Percentiles rank a stretch among this genome's conserved stretches.
These are phyloP conservation scores for Podospora pseudopauciseta DNA, from an alignment of 495 filamentous ascomycete genomes.

Conservation along the genomic window DNA sequence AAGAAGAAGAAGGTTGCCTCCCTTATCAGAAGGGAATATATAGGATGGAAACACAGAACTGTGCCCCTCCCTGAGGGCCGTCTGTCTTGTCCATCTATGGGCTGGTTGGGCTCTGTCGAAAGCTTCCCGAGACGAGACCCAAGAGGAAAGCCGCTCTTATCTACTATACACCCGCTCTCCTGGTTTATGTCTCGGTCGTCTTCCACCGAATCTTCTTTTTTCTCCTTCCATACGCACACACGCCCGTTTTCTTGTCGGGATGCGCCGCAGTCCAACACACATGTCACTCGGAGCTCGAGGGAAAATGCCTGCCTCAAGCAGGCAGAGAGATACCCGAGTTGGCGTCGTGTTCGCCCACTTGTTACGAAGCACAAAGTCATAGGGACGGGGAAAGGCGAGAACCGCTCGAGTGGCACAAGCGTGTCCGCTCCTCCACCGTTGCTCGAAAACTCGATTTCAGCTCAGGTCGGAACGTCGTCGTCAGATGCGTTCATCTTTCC, in stretches of 20 bases:
- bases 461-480: not conserved
- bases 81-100: constrained; percentile 3
- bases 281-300: constrained; percentile 11
- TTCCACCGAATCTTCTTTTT: constrained; percentile 4
- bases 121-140: constrained; percentile 5
- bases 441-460: not conserved
- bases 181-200: constrained; percentile 16
- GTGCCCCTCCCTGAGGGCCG: not conserved
- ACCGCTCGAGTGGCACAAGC: constrained; percentile 24
- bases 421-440: constrained; percentile 7
- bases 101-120: not conserved
- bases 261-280: not conserved
- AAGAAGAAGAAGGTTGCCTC: not conserved
- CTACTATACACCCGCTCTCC: not conserved
- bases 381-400: constrained; percentile 6
- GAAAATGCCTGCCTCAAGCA: constrained; percentile 15
- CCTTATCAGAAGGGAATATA: not conserved
- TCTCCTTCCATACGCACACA: not conserved
- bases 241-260: constrained; percentile 9
- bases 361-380: constrained; percentile 26
- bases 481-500: not conserved
- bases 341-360: constrained; percentile 20
- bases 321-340: constrained; percentile 11
- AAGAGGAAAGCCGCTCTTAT: constrained; percentile 5
- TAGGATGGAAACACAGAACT: not conserved